These are phyloP conservation scores for Suhomyces faveliae DNA, from an alignment of 805 yeast species.

Conservation along the genomic window DNA sequence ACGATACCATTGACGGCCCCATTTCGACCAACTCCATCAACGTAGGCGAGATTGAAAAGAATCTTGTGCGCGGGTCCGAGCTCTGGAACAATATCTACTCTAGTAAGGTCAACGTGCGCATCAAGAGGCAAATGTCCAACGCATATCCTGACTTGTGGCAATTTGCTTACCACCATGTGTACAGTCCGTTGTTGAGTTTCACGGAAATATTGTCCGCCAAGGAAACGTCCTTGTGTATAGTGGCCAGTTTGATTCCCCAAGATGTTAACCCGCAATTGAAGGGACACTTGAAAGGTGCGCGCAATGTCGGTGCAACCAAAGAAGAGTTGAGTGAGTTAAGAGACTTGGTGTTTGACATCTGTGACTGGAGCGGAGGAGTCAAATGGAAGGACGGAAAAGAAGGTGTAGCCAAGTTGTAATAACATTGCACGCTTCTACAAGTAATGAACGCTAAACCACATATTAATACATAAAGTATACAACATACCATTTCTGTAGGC, in stretches of 20 bases:
- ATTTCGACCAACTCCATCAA: slow-evolving; percentile 32
- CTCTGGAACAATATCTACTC: slow-evolving; percentile 73
- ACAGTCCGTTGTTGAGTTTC: slow-evolving; percentile 73
- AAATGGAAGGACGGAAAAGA: slow-evolving; percentile 51
- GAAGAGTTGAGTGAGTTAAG: slow-evolving; percentile 64
- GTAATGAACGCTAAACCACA: no score
- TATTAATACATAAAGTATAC: no score
- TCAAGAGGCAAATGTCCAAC: slow-evolving; percentile 60
- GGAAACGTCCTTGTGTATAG: slow-evolving; percentile 75
- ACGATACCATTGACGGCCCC: slow-evolving; percentile 43
- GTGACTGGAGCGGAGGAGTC: slow-evolving; percentile 69
- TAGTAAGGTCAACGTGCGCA: slow-evolving; percentile 68
- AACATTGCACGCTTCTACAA: no score
- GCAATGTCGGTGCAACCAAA: slow-evolving; percentile 68
- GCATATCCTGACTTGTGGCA: slow-evolving; percentile 88
- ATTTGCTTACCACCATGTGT: slow-evolving; percentile 68
- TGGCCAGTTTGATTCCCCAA: slow-evolving; percentile 83
- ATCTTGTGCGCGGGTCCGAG: slow-evolving; percentile 50
- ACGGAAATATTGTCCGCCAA: slow-evolving; percentile 58
- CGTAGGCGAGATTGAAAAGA: slow-evolving; percentile 22
- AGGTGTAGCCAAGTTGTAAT: slow-evolving; percentile 51
- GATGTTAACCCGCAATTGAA: slow-evolving; percentile 91
- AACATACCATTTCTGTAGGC: no score
- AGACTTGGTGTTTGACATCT: slow-evolving; percentile 58
- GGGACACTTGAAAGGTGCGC: slow-evolving; percentile 87